Conservation (phyloP, 805 yeast species). For the Starmera dryadoides region DNA sequence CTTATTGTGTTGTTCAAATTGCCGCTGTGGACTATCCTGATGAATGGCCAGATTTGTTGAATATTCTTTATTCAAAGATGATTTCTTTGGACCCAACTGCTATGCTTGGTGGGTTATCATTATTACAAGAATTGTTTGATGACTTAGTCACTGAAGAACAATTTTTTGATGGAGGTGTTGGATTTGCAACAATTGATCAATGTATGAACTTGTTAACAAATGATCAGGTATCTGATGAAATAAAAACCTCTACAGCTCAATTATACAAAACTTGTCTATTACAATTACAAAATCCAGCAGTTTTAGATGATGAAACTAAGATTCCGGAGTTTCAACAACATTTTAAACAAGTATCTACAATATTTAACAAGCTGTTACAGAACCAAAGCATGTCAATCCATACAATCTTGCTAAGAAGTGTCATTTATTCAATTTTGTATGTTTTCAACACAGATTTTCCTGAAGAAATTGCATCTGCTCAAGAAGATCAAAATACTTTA, state of each 20-base stretch:
- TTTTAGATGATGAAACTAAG: conserved; percentile 30
- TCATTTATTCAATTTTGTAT: conserved; percentile 6
- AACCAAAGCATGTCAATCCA: neutral
- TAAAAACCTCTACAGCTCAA: conserved; percentile 40
- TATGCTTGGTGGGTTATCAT: conserved; percentile 47
- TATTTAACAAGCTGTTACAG: conserved; percentile 14
- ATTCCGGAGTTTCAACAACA: conserved; percentile 16
- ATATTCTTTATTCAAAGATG: conserved; percentile 36
- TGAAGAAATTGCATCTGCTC: neutral
- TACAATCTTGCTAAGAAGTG: conserved; percentile 9
- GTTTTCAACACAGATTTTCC: conserved; percentile 18
- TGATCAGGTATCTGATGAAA: conserved; percentile 23
- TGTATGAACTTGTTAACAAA: conserved; percentile 35
- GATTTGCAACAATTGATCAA: conserved; percentile 43
- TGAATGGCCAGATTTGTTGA: conserved; percentile 79
- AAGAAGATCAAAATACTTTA: neutral
- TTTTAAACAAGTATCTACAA: conserved; percentile 16
- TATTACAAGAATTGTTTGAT: conserved; percentile 72
- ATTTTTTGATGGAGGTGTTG: conserved; percentile 73
- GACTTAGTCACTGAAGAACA: conserved; percentile 83
- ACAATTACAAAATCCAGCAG: conserved; percentile 46
- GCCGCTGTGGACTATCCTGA: conserved; percentile 91
- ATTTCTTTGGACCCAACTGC: conserved; percentile 17
- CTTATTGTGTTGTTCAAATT: conserved; percentile 75
- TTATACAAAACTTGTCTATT: conserved; percentile 46